phyloP scores from a whole-genome alignment of 192 early-diverging fungal genomes.

The Backusella luteola region DNA sequence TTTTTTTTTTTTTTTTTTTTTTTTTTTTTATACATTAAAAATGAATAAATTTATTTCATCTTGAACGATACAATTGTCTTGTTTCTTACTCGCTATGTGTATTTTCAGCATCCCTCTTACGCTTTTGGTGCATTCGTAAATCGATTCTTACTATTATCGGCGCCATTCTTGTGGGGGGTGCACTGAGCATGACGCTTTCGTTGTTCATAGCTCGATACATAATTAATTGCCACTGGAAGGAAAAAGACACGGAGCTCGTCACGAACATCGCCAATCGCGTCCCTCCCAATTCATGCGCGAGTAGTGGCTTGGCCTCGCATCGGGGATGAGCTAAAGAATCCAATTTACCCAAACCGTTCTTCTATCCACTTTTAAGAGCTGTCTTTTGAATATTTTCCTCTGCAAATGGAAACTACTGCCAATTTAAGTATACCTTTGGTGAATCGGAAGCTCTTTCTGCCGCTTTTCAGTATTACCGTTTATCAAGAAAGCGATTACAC shows the following conservation, averaged over 20 bases:
- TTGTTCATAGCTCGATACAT: too few species aligned
- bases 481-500: too few species aligned
- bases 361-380: too few species aligned
- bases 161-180: neutral
- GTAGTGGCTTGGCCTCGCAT: conserved; percentile 44
- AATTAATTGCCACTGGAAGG: neutral
- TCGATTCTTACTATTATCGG: conserved; percentile 9
- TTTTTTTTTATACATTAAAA: neutral
- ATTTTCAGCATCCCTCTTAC: conserved; percentile 15
- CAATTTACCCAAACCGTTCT: too few species aligned
- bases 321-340: conserved; percentile 56
- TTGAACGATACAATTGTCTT: too few species aligned
- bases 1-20: too few species aligned
- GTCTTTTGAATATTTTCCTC: too few species aligned
- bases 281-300: conserved; percentile 34
- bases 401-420: too few species aligned
- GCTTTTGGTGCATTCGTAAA: conserved; percentile 21
- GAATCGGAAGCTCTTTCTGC: too few species aligned
- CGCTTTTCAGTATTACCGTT: too few species aligned
- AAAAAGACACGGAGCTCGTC: conserved; percentile 23
- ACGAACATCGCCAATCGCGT: conserved; percentile 30
- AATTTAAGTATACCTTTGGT: too few species aligned
- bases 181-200: neutral
- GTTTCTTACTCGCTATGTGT: neutral
- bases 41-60: too few species aligned